phyloP scores from a whole-genome alignment of 106 monocot species.

The Dendrobium nobile region DNA sequence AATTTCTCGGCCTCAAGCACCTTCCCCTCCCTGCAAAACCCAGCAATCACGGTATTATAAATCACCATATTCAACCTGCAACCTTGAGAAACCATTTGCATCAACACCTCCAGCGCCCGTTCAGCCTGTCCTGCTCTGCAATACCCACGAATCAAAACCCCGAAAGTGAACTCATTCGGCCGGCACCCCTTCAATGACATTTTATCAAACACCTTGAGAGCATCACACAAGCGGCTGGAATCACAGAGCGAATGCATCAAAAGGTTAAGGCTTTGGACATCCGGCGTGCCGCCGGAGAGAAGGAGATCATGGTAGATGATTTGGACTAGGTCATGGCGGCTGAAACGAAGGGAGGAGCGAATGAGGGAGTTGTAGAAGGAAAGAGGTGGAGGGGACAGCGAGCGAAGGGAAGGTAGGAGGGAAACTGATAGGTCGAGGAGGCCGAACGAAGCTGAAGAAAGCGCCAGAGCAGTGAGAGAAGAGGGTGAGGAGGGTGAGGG shows the following conservation, averaged over 20 bases:
- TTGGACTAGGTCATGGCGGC: conserved; percentile 44
- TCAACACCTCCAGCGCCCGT: conserved; percentile 45
- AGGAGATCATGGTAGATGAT: conserved; percentile 65
- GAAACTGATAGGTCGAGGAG: conserved; percentile 30
- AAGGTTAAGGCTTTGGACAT: conserved; percentile 60
- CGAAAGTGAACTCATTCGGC: conserved; percentile 76
- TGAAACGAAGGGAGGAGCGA: conserved; percentile 22
- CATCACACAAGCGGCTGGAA: conserved; percentile 45
- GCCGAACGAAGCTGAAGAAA: conserved; percentile 18
- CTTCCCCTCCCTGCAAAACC: conserved; percentile 61
- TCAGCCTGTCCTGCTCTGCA: conserved; percentile 36
- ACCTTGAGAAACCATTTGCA: conserved; percentile 38
- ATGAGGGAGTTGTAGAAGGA: conserved; percentile 50
- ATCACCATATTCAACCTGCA: conserved; percentile 54
- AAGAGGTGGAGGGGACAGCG: conserved; percentile 27
- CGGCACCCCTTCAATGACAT: conserved; percentile 48
- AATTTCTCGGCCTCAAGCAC: conserved; percentile 61
- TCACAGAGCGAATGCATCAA: conserved; percentile 56
- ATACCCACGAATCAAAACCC: conserved; percentile 67
- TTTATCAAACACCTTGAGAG: conserved; percentile 66
- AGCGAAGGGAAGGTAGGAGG: conserved; percentile 46
- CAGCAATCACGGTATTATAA: conserved; percentile 68
- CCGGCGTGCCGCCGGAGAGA: conserved; percentile 31
- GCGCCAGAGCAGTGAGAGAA: conserved; percentile 20
- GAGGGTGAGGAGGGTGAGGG: conserved; percentile 15